A percentile compares a stretch with the other conserved stretches of the same genome.
Evolutionary conservation across 148 eudicot species (phyloP).

Genomic region (Rhododendron simsii): DNA sequence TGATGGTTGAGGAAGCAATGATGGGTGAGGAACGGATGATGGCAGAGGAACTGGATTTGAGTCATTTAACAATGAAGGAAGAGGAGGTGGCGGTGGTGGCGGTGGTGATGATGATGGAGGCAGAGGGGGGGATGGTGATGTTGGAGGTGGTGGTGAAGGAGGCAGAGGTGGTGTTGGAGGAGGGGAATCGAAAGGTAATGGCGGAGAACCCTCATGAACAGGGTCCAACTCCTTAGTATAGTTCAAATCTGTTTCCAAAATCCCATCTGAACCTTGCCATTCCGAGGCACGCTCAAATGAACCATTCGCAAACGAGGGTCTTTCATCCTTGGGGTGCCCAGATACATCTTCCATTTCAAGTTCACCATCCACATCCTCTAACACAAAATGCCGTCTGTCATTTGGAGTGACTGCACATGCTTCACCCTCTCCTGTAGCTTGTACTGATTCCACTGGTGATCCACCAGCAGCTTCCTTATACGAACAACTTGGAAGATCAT

Average conservation of each 20-base stretch:
- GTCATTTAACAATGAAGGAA: slow-evolving; percentile 17
- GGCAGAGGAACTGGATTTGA: slow-evolving; percentile 21
- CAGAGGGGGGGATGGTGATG: slow-evolving; percentile 38
- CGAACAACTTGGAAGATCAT: slow-evolving; percentile 33
- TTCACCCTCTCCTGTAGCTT: slow-evolving; percentile 31
- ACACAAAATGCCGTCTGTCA: slow-evolving; percentile 72
- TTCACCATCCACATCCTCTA: slow-evolving; percentile 95
- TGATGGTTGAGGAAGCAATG: slow-evolving; percentile 21
- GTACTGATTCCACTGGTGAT: slow-evolving; percentile 33
- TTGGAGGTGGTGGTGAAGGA: slow-evolving; percentile 63
- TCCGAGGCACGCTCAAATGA: slow-evolving; percentile 20
- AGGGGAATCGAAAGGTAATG: slow-evolving; percentile 66
- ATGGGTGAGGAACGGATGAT: slow-evolving; percentile 21
- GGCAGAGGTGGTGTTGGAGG: slow-evolving; percentile 86
- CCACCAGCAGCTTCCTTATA: slow-evolving; percentile 32
- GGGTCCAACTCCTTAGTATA: slow-evolving; percentile 25
- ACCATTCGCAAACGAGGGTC: slow-evolving; percentile 19
- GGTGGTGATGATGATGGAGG: slow-evolving; percentile 33
- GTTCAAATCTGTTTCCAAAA: slow-evolving; percentile 19
- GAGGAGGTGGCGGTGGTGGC: slow-evolving; percentile 27
- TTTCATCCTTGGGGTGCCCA: slow-evolving; percentile 59
- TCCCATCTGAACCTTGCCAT: slow-evolving; percentile 25
- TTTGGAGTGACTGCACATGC: slow-evolving; percentile 40
- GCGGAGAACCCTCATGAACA: slow-evolving; percentile 64
- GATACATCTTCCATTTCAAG: slow-evolving; percentile 96